Evolutionary conservation across 2,329 filamentous ascomycete species (phyloP), one percentile per base, ranked within the genome.

Genomic region (Sporothrix phasma): DNA sequence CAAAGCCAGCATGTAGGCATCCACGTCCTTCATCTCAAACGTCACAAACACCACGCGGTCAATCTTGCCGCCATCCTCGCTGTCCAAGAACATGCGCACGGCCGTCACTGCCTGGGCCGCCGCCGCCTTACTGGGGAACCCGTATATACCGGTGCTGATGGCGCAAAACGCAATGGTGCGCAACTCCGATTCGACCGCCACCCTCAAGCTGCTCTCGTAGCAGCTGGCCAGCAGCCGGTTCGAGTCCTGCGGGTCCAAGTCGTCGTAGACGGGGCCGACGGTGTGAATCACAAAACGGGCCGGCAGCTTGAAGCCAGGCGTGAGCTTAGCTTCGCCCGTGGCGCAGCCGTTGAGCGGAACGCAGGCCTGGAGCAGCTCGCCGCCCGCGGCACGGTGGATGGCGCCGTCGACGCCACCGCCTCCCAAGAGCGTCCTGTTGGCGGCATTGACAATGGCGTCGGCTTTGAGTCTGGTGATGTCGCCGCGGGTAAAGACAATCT

Each of bases 341-440:
- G 69, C 74, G 74, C 92, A 97, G 60, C 91, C 89, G 56, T 80
- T 73, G 2, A 97, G 80, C 0, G 74, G 81, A n/a, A 77, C 75
- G 75, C 93, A 97, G 77, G 94, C 93, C 8, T 78, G 71, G 22
- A 86, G 68, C 0, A 97, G 83, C 0, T 75, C 74, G 0, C 77
- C 82, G 0, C 94, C 94, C 0, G 94, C 93, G 46, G 88, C 91
- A 34, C 81, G 76, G 74, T 97, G 94, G 70, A 97, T 97, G 31
- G 92, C 89, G 46, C 88, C 89, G 71, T 92, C 88, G 17, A 97
- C 92, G 41, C 94, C 94, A n/a, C 92, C 91, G 62, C 94, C 94
- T 63, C 92, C 92, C 0, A 89, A 80, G 0, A 97, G 84, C 1
- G 81, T 82, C 10, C 76, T 76, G 74, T 97, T 97, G 51, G 94